Conservation (phyloP, 169 alveolate species). For the Plasmodium knowlesi region DNA sequence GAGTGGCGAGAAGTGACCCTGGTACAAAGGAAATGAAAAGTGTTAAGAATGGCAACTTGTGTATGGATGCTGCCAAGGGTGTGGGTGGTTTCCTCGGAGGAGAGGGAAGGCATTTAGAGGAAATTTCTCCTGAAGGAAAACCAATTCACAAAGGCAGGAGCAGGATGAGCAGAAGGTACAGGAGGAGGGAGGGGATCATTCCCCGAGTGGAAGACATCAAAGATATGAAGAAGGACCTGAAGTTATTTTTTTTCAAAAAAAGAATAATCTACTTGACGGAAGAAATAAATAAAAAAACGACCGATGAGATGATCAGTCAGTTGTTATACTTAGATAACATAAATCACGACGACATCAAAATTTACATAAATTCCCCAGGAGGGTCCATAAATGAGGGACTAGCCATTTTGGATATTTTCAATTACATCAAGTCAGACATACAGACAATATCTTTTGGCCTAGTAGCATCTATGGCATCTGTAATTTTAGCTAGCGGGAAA, state of each 20-base stretch:
- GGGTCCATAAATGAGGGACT: slow-evolving; percentile 88
- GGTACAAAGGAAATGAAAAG: not conserved
- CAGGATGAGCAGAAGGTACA: slow-evolving; percentile 1
- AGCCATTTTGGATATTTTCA: slow-evolving; percentile 88
- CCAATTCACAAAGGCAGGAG: not conserved
- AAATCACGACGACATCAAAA: slow-evolving; percentile 83
- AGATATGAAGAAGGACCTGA: slow-evolving; percentile 58
- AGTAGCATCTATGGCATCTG: slow-evolving; percentile 92
- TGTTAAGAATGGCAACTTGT: not conserved
- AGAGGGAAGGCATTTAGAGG: not conserved
- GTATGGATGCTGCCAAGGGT: not conserved
- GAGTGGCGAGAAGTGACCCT: not conserved
- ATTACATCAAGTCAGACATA: slow-evolving; percentile 83
- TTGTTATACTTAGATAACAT: slow-evolving; percentile 83
- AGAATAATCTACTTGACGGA: slow-evolving; percentile 82
- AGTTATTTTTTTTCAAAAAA: slow-evolving; percentile 56
- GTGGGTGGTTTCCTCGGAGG: not conserved
- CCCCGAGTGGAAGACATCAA: slow-evolving; percentile 8
- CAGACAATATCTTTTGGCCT: slow-evolving; percentile 89
- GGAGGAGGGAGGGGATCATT: slow-evolving; percentile 4
- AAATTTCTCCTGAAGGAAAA: not conserved
- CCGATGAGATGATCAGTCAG: slow-evolving; percentile 84
- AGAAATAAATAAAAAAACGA: slow-evolving; percentile 83
- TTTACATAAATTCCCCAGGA: slow-evolving; percentile 91
- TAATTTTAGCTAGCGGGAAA: slow-evolving; percentile 88